phyloP scores from a whole-genome alignment of 192 early-diverging fungal genomes.

The Haplosporangium gracile region DNA sequence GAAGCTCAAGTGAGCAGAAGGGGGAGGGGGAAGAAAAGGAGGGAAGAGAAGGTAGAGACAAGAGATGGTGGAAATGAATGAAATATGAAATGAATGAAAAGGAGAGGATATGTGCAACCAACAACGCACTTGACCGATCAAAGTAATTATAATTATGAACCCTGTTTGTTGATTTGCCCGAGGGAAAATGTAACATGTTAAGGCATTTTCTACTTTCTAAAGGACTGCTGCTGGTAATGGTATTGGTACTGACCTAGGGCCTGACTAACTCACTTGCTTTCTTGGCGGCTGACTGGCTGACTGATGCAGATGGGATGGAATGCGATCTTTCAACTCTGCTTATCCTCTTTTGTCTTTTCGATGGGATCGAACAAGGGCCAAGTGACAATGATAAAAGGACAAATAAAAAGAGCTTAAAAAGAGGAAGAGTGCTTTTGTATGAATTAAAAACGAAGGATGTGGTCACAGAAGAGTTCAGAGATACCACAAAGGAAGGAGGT shows the following conservation, averaged over 20 bases:
- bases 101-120: neutral
- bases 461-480: neutral
- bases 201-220: too few relatives aligned
- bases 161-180: too few relatives aligned
- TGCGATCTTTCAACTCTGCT: too few relatives aligned
- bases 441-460: neutral
- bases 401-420: neutral
- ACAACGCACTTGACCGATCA: neutral
- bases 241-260: too few relatives aligned
- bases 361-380: too few relatives aligned
- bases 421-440: neutral
- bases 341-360: too few relatives aligned
- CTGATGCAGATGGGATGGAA: constrained; percentile 1
- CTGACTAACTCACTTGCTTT: too few relatives aligned
- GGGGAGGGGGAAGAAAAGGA: neutral
- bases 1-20: neutral
- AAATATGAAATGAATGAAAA: constrained; percentile 1
- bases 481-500: neutral
- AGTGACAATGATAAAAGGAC: neutral
- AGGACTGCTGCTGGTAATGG: too few relatives aligned
- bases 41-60: neutral
- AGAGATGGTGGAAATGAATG: neutral
- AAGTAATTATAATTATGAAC: too few relatives aligned
- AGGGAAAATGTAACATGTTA: too few relatives aligned
- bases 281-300: too few relatives aligned